phyloP scores from a whole-genome alignment of 306 rosid genomes.

The Begonia loranthoides region DNA sequence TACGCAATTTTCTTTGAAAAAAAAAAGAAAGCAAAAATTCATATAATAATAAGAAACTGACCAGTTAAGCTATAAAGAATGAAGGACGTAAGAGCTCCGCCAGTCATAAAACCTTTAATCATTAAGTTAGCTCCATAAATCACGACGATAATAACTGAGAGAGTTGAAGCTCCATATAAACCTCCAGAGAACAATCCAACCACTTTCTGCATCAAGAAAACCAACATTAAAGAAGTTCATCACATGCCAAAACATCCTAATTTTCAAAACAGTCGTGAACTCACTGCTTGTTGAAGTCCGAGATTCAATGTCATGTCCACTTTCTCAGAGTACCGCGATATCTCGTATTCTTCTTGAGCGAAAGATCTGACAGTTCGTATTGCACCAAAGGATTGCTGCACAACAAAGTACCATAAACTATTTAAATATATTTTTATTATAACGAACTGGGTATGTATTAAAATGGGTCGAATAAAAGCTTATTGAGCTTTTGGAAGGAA shows the following conservation, averaged over 20 bases:
- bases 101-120: constrained; percentile 50
- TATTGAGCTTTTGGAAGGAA: background rate
- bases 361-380: constrained; percentile 72
- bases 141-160: constrained; percentile 59
- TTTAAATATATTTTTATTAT: too few relatives aligned
- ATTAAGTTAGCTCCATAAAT: constrained; percentile 76
- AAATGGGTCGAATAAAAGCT: background rate
- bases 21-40: background rate
- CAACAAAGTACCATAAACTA: background rate
- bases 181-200: constrained; percentile 73
- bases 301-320: constrained; percentile 59
- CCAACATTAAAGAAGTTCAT: background rate
- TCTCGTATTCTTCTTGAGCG: constrained; percentile 57
- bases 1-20: too few relatives aligned
- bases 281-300: constrained; percentile 75
- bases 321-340: constrained; percentile 60
- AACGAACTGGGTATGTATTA: too few relatives aligned
- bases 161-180: constrained; percentile 65
- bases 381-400: constrained; percentile 80
- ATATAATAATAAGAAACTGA: constrained; percentile 16
- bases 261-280: constrained; percentile 13
- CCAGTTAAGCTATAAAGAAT: constrained; percentile 87
- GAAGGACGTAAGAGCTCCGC: constrained; percentile 71
- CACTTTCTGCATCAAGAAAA: constrained; percentile 35
- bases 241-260: background rate